Evolutionary conservation across 306 rosid genomes (phyloP).

Genomic region (Prunus davidiana): DNA sequence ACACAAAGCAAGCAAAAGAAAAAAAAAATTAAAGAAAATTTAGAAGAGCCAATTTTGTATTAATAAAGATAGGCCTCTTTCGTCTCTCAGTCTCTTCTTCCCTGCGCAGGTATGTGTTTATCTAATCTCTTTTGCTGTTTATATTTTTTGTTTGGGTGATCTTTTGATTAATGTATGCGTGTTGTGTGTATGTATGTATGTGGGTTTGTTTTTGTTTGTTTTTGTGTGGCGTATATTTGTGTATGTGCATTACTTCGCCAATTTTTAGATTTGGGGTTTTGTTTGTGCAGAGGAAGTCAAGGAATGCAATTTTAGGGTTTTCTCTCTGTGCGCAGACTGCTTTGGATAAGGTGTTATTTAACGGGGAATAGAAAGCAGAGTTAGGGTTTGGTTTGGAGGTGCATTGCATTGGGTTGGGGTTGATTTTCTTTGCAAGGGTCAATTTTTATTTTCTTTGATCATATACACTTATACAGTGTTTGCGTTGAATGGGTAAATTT

Average conservation of each 20-base stretch:
- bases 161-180: constrained; percentile 11
- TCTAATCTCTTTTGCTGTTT: neutral
- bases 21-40: neutral
- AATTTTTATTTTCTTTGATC: constrained; percentile 2
- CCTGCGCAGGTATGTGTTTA: constrained; percentile 5
- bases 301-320: constrained; percentile 69
- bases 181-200: constrained; percentile 1
- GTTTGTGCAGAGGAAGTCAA: constrained; percentile 37
- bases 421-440: constrained; percentile 12
- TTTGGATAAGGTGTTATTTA: neutral
- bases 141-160: neutral
- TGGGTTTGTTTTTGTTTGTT: neutral
- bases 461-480: neutral
- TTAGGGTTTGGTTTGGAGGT: constrained; percentile 22
- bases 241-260: constrained; percentile 39
- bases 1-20: neutral
- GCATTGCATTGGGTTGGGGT: constrained; percentile 38
- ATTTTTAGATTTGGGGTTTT: constrained; percentile 49
- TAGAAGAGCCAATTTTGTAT: neutral
- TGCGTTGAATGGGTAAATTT: constrained; percentile 27
- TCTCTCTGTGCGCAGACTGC: constrained; percentile 19
- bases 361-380: neutral
- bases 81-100: constrained; percentile 33
- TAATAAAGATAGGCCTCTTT: neutral
- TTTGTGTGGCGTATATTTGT: neutral